phyloP scores from a whole-genome alignment of 1,284 basidiomycete genomes.

The Takashimella koratensis region DNA sequence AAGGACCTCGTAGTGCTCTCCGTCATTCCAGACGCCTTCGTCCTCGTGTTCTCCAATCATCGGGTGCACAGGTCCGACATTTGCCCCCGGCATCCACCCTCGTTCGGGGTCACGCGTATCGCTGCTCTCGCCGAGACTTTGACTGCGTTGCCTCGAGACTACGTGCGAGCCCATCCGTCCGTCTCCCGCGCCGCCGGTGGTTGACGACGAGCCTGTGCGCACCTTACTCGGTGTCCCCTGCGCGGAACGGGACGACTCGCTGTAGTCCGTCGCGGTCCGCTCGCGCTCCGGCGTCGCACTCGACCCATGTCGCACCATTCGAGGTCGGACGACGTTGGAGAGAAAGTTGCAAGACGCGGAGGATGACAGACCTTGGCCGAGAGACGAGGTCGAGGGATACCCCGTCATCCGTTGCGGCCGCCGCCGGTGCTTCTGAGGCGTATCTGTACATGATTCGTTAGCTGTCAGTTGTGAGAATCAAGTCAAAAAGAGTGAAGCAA shows the following conservation, averaged over 20 bases:
- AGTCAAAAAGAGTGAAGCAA: not conserved
- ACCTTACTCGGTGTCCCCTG: not conserved
- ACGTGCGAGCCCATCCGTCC: not conserved
- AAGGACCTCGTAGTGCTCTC: constrained; percentile 22
- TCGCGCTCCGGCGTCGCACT: constrained; percentile 26
- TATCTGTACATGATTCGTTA: no score
- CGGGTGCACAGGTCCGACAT: not conserved
- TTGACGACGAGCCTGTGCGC: not conserved
- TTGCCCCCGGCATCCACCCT: not conserved
- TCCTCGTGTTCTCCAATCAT: not conserved
- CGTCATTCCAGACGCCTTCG: constrained; percentile 16
- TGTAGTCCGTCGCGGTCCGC: constrained; percentile 1
- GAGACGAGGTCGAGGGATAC: constrained; percentile 29
- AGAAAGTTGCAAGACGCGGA: constrained; percentile 25
- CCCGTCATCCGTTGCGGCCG: constrained; percentile 39
- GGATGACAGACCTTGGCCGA: constrained; percentile 21
- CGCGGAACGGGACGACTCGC: not conserved
- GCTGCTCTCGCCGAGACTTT: not conserved
- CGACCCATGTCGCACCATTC: constrained; percentile 24
- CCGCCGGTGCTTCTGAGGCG: constrained; percentile 23
- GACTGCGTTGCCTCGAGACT: not conserved
- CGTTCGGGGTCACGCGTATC: not conserved
- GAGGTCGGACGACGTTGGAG: constrained; percentile 27
- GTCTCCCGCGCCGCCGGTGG: not conserved
- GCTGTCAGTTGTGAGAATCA: constrained; percentile 1